Conservation (phyloP, 352 stramenopile species). For the Phytopythium vexans region DNA sequence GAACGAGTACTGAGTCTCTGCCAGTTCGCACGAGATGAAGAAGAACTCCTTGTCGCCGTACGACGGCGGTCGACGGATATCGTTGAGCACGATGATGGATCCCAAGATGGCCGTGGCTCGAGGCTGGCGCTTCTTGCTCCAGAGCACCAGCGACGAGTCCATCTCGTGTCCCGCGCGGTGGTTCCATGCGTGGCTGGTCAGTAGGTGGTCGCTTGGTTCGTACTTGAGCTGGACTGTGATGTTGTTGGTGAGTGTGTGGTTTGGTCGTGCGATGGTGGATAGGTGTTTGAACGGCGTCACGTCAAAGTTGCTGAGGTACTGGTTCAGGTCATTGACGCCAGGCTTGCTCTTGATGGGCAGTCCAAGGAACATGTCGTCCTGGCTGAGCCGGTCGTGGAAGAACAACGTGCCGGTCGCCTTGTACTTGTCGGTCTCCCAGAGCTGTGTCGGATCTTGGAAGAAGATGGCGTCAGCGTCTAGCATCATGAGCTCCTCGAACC, state of each 20-base stretch:
- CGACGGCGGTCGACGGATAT: slow-evolving; percentile 27
- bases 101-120: slow-evolving; percentile 61
- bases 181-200: slow-evolving; percentile 63
- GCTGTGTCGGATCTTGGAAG: slow-evolving; percentile 46
- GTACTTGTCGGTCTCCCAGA: slow-evolving; percentile 60
- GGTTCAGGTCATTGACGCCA: slow-evolving; percentile 33
- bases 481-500: slow-evolving; percentile 70
- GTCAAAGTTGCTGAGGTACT: slow-evolving; percentile 54
- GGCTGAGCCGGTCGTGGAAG: slow-evolving; percentile 49
- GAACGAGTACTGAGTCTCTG: slow-evolving; percentile 65
- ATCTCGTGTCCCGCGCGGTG: slow-evolving; percentile 60
- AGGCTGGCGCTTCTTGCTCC: slow-evolving; percentile 60
- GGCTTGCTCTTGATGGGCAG: slow-evolving; percentile 20
- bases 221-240: slow-evolving; percentile 25
- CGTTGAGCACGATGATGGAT: slow-evolving; percentile 44
- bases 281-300: slow-evolving; percentile 36
- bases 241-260: slow-evolving; percentile 17
- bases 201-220: slow-evolving; percentile 51
- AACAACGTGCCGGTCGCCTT: slow-evolving; percentile 46
- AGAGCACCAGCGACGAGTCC: slow-evolving; percentile 72
- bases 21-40: slow-evolving; percentile 64
- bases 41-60: slow-evolving; percentile 80
- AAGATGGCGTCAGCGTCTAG: slow-evolving; percentile 65
- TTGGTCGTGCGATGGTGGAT: slow-evolving; percentile 23
- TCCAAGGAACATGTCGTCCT: slow-evolving; percentile 37